phyloP scores from a whole-genome alignment of 768 basidiomycete species.

The Serendipita indica region DNA sequence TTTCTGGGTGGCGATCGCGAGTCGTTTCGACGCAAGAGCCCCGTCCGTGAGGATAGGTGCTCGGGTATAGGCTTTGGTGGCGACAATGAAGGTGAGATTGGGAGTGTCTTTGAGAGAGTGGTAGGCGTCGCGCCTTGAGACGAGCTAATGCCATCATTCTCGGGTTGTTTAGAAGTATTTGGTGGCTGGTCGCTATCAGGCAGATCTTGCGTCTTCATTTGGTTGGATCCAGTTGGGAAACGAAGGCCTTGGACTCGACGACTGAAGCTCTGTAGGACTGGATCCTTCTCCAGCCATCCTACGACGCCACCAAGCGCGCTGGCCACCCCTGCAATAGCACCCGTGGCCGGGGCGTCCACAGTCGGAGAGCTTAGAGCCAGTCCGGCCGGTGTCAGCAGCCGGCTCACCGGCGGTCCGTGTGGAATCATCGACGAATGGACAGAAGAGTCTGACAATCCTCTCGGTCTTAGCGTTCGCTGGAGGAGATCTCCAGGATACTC shows the following conservation, averaged over 20 bases:
- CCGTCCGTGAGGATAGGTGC: background rate
- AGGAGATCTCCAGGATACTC: slow-evolving; percentile 35
- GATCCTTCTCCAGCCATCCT: slow-evolving; percentile 17
- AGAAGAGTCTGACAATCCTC: slow-evolving; percentile 84
- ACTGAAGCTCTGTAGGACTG: slow-evolving; percentile 23
- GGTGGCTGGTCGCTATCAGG: background rate
- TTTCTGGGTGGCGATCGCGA: background rate
- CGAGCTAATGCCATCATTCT: background rate
- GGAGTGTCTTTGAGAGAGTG: background rate
- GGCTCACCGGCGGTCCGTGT: background rate
- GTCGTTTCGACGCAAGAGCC: background rate
- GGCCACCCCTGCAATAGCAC: slow-evolving; percentile 1
- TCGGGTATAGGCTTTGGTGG: background rate
- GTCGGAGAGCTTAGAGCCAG: slow-evolving; percentile 28
- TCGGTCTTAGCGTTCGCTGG: slow-evolving; percentile 51
- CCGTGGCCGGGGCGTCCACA: slow-evolving; percentile 7
- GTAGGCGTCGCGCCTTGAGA: background rate
- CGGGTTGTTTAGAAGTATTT: background rate
- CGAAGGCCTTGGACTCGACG: slow-evolving; percentile 22
- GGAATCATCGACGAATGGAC: slow-evolving; percentile 69
- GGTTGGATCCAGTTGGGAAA: slow-evolving; percentile 11
- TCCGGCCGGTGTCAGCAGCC: slow-evolving; percentile 11
- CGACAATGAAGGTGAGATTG: background rate
- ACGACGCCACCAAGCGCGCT: background rate
- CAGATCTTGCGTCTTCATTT: background rate